phyloP scores from a whole-genome alignment of 169 alveolate genomes.

The Babesia ovis region DNA sequence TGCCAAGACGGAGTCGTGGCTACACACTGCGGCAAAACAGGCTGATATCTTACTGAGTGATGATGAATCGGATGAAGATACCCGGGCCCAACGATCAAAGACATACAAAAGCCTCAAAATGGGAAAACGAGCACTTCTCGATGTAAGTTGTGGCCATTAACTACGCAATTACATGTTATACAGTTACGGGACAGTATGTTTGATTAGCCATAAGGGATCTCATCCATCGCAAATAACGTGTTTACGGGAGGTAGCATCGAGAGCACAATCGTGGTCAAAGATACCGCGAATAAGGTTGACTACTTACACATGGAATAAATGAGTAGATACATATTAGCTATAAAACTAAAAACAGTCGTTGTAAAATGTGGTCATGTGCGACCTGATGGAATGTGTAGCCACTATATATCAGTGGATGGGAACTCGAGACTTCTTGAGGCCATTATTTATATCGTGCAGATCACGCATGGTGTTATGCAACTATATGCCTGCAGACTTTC shows the following conservation, averaged over 20 bases:
- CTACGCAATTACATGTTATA: no score
- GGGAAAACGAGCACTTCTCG: conserved; percentile 42
- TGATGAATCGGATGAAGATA: conserved; percentile 34
- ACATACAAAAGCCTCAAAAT: conserved; percentile 40
- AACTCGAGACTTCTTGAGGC: neutral
- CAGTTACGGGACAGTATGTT: conserved; percentile 42
- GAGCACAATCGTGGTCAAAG: neutral
- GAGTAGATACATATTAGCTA: no score
- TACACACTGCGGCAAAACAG: conserved; percentile 50
- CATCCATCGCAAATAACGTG: no score
- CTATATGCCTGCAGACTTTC: neutral
- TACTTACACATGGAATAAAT: neutral
- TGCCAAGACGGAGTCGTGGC: conserved; percentile 39
- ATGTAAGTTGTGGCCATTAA: conserved; percentile 39
- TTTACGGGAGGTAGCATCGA: neutral
- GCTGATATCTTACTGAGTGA: conserved; percentile 65
- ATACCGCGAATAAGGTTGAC: neutral
- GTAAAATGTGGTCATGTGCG: neutral
- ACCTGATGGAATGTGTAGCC: neutral
- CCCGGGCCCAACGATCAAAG: conserved; percentile 5
- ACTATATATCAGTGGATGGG: neutral
- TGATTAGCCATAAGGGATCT: neutral
- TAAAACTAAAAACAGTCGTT: neutral
- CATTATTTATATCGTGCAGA: neutral
- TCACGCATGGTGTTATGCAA: neutral